Evolutionary conservation across 1,139 yeast species (phyloP), one percentile per base, ranked within the genome.

Genomic region (Yamadazyma kanchanaburiensis): DNA sequence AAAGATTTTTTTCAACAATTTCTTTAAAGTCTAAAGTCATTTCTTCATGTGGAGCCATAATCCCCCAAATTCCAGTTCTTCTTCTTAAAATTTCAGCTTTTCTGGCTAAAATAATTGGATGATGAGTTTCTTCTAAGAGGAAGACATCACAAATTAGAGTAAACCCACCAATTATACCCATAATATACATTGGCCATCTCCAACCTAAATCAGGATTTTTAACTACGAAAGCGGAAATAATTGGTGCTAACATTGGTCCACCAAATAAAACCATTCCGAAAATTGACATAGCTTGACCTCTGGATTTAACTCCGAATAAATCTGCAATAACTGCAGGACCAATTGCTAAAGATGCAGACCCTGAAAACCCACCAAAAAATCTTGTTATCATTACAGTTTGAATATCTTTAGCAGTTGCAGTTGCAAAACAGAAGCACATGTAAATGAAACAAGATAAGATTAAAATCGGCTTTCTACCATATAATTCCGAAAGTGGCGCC

Each of bases 11-110:
- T 44, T 80, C 77, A 17, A 68, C 73, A 39, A 87, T 77, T 46
- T 81, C 89, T 46, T 67, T 68, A 26, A 85, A 34, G 21, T 78
- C 66, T 28, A 85, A 61, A 32, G 70, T 69, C 33, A 79, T 71
- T 45, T 79, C 83, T 51, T 86, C 95, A 49, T 82, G 91, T 4
- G 94, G 80, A 15, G 95, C 94, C 48, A 76, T 78, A 32, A 86
- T 81, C 22, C 87, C 87, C 95, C 95, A 84, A 52, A 73, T 77
- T 1, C 69, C 68, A 4, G 72, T 65, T 49, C 71, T 49, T 49
- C 76, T 64, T 51, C 86, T 75, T 46, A 82, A 68, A 25, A 51
- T 54, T 42, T 68, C 72, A 3, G 91, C 91, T 55, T 80, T 80
- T n/a, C 58, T 42, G 16, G 70, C 77, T 38, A 83, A 56, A 31